Percentiles rank a stretch among this genome's conserved stretches.
phyloP scores from a whole-genome alignment of 441 rosid species.

The Omphalea diandra region DNA sequence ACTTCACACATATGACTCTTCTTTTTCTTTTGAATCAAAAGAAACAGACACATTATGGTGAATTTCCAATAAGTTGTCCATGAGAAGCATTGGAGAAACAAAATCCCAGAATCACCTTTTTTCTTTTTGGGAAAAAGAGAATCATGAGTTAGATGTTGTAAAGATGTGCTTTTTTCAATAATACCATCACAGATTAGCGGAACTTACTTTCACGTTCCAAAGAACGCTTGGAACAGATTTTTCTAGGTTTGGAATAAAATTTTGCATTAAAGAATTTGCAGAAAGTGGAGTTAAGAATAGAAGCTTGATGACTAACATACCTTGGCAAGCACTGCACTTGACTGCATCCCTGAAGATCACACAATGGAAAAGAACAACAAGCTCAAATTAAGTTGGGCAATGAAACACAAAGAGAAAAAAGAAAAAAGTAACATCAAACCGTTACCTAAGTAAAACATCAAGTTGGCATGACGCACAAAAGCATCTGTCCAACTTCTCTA shows the following conservation, averaged over 20 bases:
- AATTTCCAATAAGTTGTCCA: neutral
- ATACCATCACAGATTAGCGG: neutral
- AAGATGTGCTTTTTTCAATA: neutral
- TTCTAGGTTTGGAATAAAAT: neutral
- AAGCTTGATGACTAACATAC: constrained; percentile 51
- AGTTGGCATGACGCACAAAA: constrained; percentile 73
- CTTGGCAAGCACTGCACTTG: constrained; percentile 78
- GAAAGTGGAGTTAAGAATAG: constrained; percentile 11
- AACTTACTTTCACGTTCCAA: neutral
- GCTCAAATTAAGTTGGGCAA: constrained; percentile 17
- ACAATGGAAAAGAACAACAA: constrained; percentile 24
- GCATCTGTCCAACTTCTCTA: constrained; percentile 69
- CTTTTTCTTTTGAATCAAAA: too few relatives aligned
- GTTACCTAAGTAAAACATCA: constrained; percentile 78
- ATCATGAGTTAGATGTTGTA: too few relatives aligned
- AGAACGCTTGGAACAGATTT: neutral
- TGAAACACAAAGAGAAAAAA: neutral
- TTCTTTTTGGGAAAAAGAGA: too few relatives aligned
- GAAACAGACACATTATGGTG: too few relatives aligned
- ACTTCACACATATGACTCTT: neutral
- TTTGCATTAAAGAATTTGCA: neutral
- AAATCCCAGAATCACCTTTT: too few relatives aligned
- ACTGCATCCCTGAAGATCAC: constrained; percentile 61
- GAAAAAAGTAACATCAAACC: constrained; percentile 10
- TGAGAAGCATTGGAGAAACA: neutral